Evolutionary conservation across 805 yeast genomes (phyloP), one percentile per base, ranked within the genome.

Genomic region (Wickerhamiella parazyma): DNA sequence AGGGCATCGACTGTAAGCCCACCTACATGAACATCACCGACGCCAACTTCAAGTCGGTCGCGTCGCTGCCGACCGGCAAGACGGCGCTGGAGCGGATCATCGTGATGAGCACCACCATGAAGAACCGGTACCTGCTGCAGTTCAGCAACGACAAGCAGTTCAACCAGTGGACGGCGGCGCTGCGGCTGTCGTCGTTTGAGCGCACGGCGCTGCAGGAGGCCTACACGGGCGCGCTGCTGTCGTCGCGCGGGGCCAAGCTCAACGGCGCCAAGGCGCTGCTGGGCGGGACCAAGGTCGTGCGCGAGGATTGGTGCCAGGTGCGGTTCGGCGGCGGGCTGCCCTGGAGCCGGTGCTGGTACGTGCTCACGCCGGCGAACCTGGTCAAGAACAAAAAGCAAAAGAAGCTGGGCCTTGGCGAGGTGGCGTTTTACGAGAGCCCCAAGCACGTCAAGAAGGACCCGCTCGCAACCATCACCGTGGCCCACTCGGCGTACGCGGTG

Each of bases 301-400:
- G 85, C 56, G 95, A 84, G 60, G 95, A 87, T 55, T 89, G 95
- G 96, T 86, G 81, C 35, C 73, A 86, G 58, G 94, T 91, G 14
- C 70, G 97, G 51, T 91, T 89, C 61, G 97, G 98, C 16, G 74
- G 91, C 8, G 98, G 98, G 19, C 84, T 85, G 94, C 95, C 96
- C 1, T 91, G 96, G 96, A 82, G 79, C 57, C 72, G 94, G 47
- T 89, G 95, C 57, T 91, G 74, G 66, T 89, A 94, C 2, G 95
- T 87, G 9, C 73, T 89, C 45, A 87, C 51, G 65, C 86, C 53
- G 50, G 66, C 31, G 56, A 54, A 76, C 60, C 50, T 63, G 55
- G 43, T 53, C 33, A 53, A 66, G 57, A 63, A 55, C 58, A 72
- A 63, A 60, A 62, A 54, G 50, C 70, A 60, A 51, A 61, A 61